A percentile compares a stretch with the other conserved stretches of the same genome.
phyloP scores from a whole-genome alignment of 306 rosid species.

The Lathyrus oleraceus region DNA sequence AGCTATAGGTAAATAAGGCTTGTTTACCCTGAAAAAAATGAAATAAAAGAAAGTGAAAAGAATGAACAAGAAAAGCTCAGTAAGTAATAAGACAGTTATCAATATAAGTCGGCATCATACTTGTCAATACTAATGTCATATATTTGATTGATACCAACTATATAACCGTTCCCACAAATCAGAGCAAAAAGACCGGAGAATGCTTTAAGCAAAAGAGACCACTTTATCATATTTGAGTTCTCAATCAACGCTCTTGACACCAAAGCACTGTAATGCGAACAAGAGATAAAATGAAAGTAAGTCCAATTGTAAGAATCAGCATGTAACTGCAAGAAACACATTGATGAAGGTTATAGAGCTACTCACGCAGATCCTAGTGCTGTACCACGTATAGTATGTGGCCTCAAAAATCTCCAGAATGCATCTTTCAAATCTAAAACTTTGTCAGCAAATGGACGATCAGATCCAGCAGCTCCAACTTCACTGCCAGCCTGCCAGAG shows the following conservation, averaged over 20 bases:
- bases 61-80: background rate
- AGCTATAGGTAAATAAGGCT: conserved; percentile 93
- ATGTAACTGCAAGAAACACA: conserved; percentile 9
- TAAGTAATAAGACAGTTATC: background rate
- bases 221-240: conserved; percentile 85
- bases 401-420: conserved; percentile 95
- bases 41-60: background rate
- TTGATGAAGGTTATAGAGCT: background rate
- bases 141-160: conserved; percentile 98
- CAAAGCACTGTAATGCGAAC: conserved; percentile 70
- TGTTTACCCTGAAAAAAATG: conserved; percentile 88
- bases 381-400: conserved; percentile 95
- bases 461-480: conserved; percentile 79
- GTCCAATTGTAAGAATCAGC: conserved; percentile 9
- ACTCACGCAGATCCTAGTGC: conserved; percentile 86
- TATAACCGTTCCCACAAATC: conserved; percentile 92
- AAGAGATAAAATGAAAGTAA: conserved; percentile 30
- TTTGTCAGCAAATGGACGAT: conserved; percentile 57
- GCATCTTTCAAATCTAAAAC: conserved; percentile 79
- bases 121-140: conserved; percentile 91
- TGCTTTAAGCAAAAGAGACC: conserved; percentile 88
- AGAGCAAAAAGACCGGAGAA: conserved; percentile 86
- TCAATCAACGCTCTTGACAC: conserved; percentile 90
- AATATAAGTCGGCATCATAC: conserved; percentile 50
- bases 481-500: conserved; percentile 78